Evolutionary conservation across 2,329 filamentous ascomycete genomes (phyloP), one percentile per base, ranked within the genome.

Genomic region (Hypoxylon sp.): DNA sequence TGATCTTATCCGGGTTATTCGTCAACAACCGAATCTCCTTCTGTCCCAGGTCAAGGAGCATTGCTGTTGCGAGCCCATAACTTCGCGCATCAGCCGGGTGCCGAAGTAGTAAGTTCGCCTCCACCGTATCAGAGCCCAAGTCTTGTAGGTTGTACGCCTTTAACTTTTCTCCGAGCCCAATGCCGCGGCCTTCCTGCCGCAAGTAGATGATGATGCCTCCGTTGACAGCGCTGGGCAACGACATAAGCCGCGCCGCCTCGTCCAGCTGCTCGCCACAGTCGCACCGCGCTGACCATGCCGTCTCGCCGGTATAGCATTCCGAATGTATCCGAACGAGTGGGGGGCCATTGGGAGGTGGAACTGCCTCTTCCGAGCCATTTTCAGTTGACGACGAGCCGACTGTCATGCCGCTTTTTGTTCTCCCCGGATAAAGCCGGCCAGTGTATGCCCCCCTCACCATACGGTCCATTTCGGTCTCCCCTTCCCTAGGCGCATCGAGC

Each of bases 131-230:
- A n/a, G 92, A 94, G 0, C 96, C 96, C 26, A 99, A 84, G 81
- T 99, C 96, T 79, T 99, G 96, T 47, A 99, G 84, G 77, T 99
- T 99, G 81, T 99, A 99, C 3, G 96, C 96, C 82, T 99, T 98
- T 42, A 99, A 86, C 81, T 99, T 99, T 82, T 97, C 94, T 2
- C 93, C 92, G 0, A 99, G 86, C 0, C 96, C 96, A 71, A 99
- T 99, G 1, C 96, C 96, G 24, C 96, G 92, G 0, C 96, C 96
- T 82, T 99, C 96, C 80, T 99, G 96, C 22, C 96, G 91, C 22
- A 99, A 85, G 78, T 99, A 99, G 74, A 99, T 91, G 72, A 99
- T 97, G 59, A 97, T 94, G 35, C 96, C 96, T 14, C 94, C 94
- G 1, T 85, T 83, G 1, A 84, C 78, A 73, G 85, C 84, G 68